Evolutionary conservation across 768 basidiomycete genomes (phyloP).

Genomic region (Tylopilus plumbeoviolaceoides): DNA sequence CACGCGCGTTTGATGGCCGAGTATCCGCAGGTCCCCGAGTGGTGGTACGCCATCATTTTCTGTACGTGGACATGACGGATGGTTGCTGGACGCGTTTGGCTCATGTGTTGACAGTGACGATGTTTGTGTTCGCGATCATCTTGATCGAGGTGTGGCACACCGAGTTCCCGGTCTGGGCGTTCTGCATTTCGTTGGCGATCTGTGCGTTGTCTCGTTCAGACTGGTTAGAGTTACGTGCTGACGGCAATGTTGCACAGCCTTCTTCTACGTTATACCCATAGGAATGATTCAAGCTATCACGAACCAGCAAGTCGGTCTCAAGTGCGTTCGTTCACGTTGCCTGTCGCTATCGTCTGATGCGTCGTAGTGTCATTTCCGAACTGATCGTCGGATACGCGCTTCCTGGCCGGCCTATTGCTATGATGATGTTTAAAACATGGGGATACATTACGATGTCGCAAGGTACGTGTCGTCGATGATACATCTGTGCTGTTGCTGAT

Average conservation of each 20-base stretch:
- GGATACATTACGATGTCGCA: constrained; percentile 65
- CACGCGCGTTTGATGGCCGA: constrained; percentile 56
- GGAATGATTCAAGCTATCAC: constrained; percentile 77
- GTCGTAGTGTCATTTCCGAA: constrained; percentile 58
- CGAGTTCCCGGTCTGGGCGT: constrained; percentile 40
- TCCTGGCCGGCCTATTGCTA: constrained; percentile 66
- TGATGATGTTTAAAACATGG: constrained; percentile 80
- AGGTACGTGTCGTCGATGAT: constrained; percentile 11
- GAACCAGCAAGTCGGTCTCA: constrained; percentile 68
- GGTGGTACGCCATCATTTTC: constrained; percentile 47
- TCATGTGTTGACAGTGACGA: constrained; percentile 31
- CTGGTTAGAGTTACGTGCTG: not conserved
- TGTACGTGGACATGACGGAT: constrained; percentile 8
- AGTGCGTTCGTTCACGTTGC: constrained; percentile 17
- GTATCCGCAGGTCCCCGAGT: constrained; percentile 57
- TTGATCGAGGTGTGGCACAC: constrained; percentile 62
- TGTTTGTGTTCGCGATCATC: constrained; percentile 56
- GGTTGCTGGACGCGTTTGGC: not conserved
- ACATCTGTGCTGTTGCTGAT: not conserved
- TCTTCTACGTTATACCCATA: constrained; percentile 71
- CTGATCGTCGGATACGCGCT: constrained; percentile 56
- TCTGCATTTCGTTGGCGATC: constrained; percentile 32
- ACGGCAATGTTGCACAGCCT: constrained; percentile 21
- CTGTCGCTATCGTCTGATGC: not conserved
- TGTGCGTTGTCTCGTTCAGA: constrained; percentile 18